Evolutionary conservation across 2,329 filamentous ascomycete species (phyloP), one percentile per base, ranked within the genome.

Genomic region (Nemania sp.): DNA sequence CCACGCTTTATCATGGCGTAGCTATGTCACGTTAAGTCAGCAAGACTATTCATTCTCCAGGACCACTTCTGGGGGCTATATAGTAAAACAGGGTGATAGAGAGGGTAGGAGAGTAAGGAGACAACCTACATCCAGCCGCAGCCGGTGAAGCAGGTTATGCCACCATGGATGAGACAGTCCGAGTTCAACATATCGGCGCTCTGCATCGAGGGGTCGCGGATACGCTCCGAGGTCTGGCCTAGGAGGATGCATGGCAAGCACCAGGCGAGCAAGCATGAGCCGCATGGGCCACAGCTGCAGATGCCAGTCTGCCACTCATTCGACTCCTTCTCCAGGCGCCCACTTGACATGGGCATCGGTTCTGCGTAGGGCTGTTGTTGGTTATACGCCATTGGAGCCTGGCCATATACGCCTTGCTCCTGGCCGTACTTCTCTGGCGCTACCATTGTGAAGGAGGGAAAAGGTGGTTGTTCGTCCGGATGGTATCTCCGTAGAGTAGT

Each of bases 1-100:
- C 72, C 72, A 53, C 84, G 81, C 72, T 84, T 83, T 58, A 83
- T 70, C 77, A 81, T 79, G 26, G 79, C 76, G 29, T 84, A 78
- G 63, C 84, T 81, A 71, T 78, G 77, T 6, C 29, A 29, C 49
- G 29, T 26, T n/a, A 32, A 26, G 56, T 64, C 24, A 67, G 64
- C 24, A 13, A 7, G 13, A 38, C 7, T 6, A 18, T 52, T 15
- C 11, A 18, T 52, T 15, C 11, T 43, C 6, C 5, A 11, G 26
- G 57, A 8, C 49, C 20, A 13, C 24, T 18, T 18, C 22, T 20
- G 41, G 2, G 5, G 3, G 5, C 22, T 5, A 24, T 45, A n/a
- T 45, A 15, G n/a, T 13, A 7, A 43, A 32, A 4, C 29, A 32
- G 11, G 11, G 32, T 45, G 41, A 51, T 7, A 20, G n/a, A 22